Evolutionary conservation across 1,139 yeast species (phyloP).

Genomic region (Debaryomyces sp.): DNA sequence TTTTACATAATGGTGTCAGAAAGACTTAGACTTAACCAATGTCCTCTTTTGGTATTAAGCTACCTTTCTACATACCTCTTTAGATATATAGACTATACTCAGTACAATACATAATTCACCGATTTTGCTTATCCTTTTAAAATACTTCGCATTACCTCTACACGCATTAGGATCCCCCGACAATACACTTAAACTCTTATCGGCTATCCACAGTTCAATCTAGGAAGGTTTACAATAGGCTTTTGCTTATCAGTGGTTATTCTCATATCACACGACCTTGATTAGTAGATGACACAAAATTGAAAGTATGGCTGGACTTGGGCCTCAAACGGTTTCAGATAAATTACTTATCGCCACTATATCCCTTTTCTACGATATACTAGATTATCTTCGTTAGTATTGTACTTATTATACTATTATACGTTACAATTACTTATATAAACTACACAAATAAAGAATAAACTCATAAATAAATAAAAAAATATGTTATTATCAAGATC

Average conservation of each 20-base stretch:
- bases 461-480: conserved; percentile 2
- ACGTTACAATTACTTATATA: conserved; percentile 29
- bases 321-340: conserved; percentile 7
- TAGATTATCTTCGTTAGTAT: neutral
- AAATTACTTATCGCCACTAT: conserved; percentile 7
- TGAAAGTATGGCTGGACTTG: conserved; percentile 4
- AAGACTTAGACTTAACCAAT: neutral
- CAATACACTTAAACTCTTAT: neutral
- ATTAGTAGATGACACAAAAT: neutral
- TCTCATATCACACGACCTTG: conserved; percentile 5
- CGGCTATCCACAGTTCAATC: neutral
- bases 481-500: conserved; percentile 51
- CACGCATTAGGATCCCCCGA: neutral
- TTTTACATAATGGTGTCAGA: conserved; percentile 15
- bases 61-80: neutral
- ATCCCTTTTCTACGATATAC: neutral
- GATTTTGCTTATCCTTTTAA: neutral
- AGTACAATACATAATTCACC: neutral
- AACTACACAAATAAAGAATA: neutral
- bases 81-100: neutral
- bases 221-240: neutral
- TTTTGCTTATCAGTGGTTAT: neutral
- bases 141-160: neutral
- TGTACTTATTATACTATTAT: neutral
- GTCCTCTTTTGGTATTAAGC: neutral